Conservation (phyloP, 1,139 yeast genomes). For the Protomyces macrosporus region DNA sequence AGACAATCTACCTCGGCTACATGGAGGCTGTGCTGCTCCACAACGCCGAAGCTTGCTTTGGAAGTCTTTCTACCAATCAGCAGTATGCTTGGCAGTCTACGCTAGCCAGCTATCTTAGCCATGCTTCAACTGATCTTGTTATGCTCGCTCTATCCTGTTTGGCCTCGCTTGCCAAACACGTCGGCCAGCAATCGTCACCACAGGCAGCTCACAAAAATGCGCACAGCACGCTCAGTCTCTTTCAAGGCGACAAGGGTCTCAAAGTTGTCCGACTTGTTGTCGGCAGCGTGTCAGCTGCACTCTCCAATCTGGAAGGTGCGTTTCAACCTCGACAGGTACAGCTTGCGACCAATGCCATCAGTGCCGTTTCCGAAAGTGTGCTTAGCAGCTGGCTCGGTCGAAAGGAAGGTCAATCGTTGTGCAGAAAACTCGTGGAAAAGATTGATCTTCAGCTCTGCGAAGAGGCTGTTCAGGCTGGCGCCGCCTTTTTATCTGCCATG, state of each 20-base stretch:
- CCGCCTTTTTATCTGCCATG: background rate
- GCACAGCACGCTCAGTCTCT: background rate
- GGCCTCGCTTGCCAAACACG: background rate
- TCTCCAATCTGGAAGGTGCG: background rate
- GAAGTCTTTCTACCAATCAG: background rate
- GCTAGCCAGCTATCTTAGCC: background rate
- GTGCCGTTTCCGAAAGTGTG: background rate
- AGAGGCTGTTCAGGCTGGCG: background rate
- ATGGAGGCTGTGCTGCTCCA: constrained; percentile 1
- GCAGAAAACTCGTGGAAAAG: constrained; percentile 1
- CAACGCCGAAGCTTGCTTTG: background rate
- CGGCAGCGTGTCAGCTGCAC: background rate
- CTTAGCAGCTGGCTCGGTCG: constrained; percentile 1
- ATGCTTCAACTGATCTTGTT: background rate
- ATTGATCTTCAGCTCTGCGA: background rate
- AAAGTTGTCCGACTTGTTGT: constrained; percentile 18
- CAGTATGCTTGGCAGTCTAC: constrained; percentile 4
- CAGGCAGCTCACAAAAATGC: background rate
- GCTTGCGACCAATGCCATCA: background rate
- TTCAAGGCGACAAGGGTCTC: constrained; percentile 10
- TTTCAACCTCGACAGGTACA: background rate
- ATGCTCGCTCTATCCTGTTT: constrained; percentile 11
- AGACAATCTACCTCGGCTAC: background rate
- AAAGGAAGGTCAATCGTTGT: constrained; percentile 3
- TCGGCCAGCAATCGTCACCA: background rate